phyloP scores from a whole-genome alignment of 805 yeast species.

The Isabelozyma pseudorhagii region DNA sequence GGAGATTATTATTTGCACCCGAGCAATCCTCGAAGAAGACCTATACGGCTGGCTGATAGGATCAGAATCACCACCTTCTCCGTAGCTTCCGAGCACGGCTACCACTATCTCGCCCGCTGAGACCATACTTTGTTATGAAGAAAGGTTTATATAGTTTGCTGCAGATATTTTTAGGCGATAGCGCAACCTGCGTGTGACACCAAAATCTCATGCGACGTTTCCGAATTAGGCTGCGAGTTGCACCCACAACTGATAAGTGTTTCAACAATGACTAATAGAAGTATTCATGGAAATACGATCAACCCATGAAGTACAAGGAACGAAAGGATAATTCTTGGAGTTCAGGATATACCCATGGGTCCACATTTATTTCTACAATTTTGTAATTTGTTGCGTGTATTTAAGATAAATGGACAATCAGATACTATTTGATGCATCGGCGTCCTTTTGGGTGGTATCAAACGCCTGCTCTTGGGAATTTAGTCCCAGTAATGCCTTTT shows the following conservation, averaged over 20 bases:
- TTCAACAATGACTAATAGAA: too few relatives aligned
- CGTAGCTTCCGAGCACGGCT: not conserved
- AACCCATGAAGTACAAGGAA: too few relatives aligned
- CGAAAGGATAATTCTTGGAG: too few relatives aligned
- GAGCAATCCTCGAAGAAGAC: slow-evolving; percentile 52
- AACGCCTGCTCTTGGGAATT: not conserved
- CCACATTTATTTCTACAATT: too few relatives aligned
- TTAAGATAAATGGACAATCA: not conserved
- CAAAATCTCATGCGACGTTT: too few relatives aligned
- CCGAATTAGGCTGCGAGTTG: too few relatives aligned
- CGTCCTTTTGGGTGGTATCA: not conserved
- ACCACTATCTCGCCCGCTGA: not conserved
- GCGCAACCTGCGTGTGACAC: not conserved
- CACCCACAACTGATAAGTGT: too few relatives aligned
- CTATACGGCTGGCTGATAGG: slow-evolving; percentile 1
- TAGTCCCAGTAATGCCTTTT: not conserved
- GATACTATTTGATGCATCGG: not conserved
- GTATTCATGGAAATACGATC: too few relatives aligned
- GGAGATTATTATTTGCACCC: slow-evolving; percentile 76
- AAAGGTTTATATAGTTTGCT: not conserved
- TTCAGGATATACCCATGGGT: too few relatives aligned
- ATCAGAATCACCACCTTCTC: not conserved
- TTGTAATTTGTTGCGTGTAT: too few relatives aligned
- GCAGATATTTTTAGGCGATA: not conserved
- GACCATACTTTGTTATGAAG: not conserved